Conservation (phyloP, 2,329 filamentous ascomycete species). For the Alternaria sp. region DNA sequence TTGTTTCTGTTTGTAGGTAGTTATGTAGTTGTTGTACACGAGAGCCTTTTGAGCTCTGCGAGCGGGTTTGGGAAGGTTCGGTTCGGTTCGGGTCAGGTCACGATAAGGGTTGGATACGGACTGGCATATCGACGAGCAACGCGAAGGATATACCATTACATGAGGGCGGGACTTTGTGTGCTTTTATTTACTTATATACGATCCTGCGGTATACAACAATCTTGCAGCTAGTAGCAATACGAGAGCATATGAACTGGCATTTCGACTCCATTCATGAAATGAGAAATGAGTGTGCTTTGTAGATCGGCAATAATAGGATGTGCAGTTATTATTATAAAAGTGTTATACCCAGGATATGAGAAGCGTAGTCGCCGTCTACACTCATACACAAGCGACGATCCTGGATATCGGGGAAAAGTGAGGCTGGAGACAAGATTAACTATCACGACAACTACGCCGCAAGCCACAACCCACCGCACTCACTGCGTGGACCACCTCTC, state of each 20-base stretch:
- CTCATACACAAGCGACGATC: neutral
- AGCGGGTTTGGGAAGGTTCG: neutral
- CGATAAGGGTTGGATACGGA: neutral
- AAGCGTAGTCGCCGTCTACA: neutral
- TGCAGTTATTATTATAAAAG: neutral
- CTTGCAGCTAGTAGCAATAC: neutral
- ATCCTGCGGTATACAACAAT: neutral
- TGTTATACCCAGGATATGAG: neutral
- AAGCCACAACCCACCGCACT: neutral
- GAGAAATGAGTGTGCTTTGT: neutral
- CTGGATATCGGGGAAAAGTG: neutral
- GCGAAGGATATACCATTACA: neutral
- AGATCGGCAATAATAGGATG: neutral
- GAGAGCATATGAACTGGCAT: neutral
- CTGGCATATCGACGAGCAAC: neutral
- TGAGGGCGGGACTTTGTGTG: neutral
- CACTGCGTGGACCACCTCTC: too few relatives aligned
- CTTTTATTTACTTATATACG: neutral
- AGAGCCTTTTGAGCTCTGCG: neutral
- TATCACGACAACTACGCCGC: neutral
- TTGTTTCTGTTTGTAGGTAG: neutral
- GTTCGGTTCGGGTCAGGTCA: neutral
- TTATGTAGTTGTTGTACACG: neutral
- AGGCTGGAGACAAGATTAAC: neutral
- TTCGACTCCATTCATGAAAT: neutral